These are phyloP conservation scores for Chalciporus sphaerocephalus DNA, from an alignment of 768 basidiomycete genomes.

Conservation along the genomic window DNA sequence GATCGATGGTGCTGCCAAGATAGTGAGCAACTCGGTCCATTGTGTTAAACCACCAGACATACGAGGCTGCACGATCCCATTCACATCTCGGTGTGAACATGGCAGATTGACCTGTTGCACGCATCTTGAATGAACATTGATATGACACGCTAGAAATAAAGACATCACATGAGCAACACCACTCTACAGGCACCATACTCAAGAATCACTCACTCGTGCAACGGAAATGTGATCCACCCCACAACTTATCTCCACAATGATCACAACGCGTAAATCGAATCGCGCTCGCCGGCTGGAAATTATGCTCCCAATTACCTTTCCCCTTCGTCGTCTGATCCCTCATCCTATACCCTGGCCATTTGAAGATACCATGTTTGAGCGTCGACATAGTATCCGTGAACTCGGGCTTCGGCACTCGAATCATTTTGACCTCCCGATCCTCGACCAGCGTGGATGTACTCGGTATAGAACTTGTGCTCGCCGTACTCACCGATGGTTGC, in stretches of 20 bases:
- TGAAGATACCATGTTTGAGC: conserved; percentile 58
- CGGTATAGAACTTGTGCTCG: conserved; percentile 14
- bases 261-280: conserved; percentile 90
- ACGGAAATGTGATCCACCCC: conserved; percentile 93
- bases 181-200: neutral
- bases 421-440: conserved; percentile 27
- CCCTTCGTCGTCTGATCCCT: conserved; percentile 41
- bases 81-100: conserved; percentile 54
- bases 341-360: conserved; percentile 62
- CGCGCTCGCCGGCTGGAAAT: conserved; percentile 85
- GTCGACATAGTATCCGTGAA: conserved; percentile 44
- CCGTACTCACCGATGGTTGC: conserved; percentile 16
- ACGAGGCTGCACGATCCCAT: conserved; percentile 22
- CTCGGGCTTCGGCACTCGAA: conserved; percentile 28
- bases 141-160: conserved; percentile 64
- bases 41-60: neutral
- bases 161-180: conserved; percentile 3
- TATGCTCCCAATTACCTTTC: conserved; percentile 58
- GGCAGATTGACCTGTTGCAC: conserved; percentile 57
- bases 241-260: conserved; percentile 96
- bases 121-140: conserved; percentile 87
- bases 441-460: conserved; percentile 24
- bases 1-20: conserved; percentile 69
- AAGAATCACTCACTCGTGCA: conserved; percentile 68
- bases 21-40: conserved; percentile 9